Conservation (phyloP, 225 moss, liverwort and hornwort species). For the Polytrichum commune region DNA sequence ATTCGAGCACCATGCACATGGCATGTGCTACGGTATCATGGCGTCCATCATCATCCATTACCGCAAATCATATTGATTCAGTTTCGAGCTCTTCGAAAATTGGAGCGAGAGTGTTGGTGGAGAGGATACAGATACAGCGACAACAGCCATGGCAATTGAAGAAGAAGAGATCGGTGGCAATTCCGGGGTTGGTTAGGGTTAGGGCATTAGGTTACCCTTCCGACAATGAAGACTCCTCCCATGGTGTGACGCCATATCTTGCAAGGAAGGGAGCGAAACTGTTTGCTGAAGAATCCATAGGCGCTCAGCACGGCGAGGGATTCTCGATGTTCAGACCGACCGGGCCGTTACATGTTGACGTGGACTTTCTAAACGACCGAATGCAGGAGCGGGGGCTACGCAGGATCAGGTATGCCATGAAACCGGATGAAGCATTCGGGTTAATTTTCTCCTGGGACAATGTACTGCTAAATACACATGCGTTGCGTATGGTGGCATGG, state of each 20-base stretch:
- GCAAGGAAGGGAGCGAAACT: conserved; percentile 56
- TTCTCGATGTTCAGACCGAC: conserved; percentile 81
- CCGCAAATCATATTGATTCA: no score
- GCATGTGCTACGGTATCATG: no score
- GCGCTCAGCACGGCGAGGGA: conserved; percentile 96
- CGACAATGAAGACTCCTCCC: background rate
- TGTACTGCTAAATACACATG: conserved; percentile 82
- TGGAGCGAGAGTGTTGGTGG: no score
- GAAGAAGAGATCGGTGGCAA: no score
- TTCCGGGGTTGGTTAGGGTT: no score
- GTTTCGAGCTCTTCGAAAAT: no score
- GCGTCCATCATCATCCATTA: no score
- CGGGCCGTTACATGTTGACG: conserved; percentile 87
- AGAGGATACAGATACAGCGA: no score
- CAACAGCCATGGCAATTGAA: no score
- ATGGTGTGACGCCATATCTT: conserved; percentile 49
- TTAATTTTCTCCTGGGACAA: conserved; percentile 99
- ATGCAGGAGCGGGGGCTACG: conserved; percentile 95
- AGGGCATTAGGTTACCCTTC: no score
- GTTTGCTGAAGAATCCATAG: conserved; percentile 67
- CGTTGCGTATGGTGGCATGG: conserved; percentile 86
- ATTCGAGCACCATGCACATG: no score
- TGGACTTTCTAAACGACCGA: conserved; percentile 91
- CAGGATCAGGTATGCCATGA: conserved; percentile 96
- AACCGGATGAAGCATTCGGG: conserved; percentile 95